Base-by-base conservation (phyloP, 2,329 filamentous ascomycete genomes). In the Penicillium sp. region DNA sequence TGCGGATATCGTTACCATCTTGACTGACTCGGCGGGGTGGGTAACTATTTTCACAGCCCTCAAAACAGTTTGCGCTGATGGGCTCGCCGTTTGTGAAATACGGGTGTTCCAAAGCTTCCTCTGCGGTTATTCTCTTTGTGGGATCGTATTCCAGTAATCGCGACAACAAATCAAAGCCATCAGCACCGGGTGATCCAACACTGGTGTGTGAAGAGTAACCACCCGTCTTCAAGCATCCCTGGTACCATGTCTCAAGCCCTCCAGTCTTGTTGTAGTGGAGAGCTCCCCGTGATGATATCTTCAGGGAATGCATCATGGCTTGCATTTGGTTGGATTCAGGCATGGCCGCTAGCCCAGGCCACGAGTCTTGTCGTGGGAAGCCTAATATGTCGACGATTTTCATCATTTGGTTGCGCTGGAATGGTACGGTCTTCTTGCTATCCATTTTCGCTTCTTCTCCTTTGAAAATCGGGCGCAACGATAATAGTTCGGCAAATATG, bases 391-490 rank as follows among this genome's bases (percentile, higher is more conserved):
- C 94, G 38, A 96, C 90, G 65, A 99, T 99, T 75, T 96, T 97
- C 68, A 94, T 91, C 93, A 99, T 97, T 76, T 99, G 94, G 66
- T 97, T 97, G 14, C 92, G 85, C 73, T 99, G 94, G 65, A 99
- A 99, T 0, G 94, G 94, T 0, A 97, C 92, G 0, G 90, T 94
- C 76, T 97, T 97, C 74, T 99, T 99, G 65, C 84, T 90, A 73
- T 99, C 94, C 89, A 97, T 97, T 76, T 99, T 99, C 16, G 94
- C 94, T 74, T 99, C 94, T 68, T 99, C 94, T 0, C 94, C 94
- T 70, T 99, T 99, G 74, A 99, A 99, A 55, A 99, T 97, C 0
- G 94, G 94, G 1, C 93, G 83, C 3, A 99, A 77, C 1, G 90
- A 92, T 0, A 99, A 77, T 2, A 99, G 79, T 71, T 99, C 94